Evolutionary conservation across 139 green algal species (phyloP).

Genomic region (Chlamydomonas sp.): DNA sequence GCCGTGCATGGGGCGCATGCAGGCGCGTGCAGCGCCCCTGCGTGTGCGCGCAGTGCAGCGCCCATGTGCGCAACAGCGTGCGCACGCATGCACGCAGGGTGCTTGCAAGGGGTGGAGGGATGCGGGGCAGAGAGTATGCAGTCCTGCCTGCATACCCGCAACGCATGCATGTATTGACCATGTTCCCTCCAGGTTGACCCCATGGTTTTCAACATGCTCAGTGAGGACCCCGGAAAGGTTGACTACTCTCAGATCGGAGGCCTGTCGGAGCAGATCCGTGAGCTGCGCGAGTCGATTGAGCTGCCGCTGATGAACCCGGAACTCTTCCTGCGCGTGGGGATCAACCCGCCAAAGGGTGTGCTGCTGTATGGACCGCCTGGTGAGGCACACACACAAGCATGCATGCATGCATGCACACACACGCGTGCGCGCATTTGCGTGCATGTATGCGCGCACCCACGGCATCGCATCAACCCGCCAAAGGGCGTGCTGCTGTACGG

Average conservation of each 20-base stretch:
- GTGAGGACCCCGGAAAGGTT: slow-evolving; percentile 93
- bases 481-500: slow-evolving; percentile 86
- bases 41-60: no score
- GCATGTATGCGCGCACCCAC: no score
- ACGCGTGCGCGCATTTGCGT: no score
- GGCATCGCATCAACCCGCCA: slow-evolving; percentile 97
- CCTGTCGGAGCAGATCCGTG: slow-evolving; percentile 87
- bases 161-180: no score
- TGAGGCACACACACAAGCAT: no score
- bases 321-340: slow-evolving; percentile 95
- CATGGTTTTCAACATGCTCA: slow-evolving; percentile 98
- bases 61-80: no score
- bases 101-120: no score
- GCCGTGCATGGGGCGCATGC: no score
- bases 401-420: not conserved
- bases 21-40: no score
- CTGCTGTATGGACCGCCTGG: slow-evolving; percentile 70
- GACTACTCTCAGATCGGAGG: slow-evolving; percentile 96
- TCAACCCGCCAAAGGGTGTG: slow-evolving; percentile 95
- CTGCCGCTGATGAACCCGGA: slow-evolving; percentile 99
- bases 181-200: slow-evolving; percentile 76
- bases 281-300: slow-evolving; percentile 95
- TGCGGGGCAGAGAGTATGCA: no score
- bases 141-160: no score
- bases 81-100: not conserved